These are phyloP conservation scores for Magnusiomyces starmeri DNA, from an alignment of 1,139 yeast genomes.

Conservation along the genomic window DNA sequence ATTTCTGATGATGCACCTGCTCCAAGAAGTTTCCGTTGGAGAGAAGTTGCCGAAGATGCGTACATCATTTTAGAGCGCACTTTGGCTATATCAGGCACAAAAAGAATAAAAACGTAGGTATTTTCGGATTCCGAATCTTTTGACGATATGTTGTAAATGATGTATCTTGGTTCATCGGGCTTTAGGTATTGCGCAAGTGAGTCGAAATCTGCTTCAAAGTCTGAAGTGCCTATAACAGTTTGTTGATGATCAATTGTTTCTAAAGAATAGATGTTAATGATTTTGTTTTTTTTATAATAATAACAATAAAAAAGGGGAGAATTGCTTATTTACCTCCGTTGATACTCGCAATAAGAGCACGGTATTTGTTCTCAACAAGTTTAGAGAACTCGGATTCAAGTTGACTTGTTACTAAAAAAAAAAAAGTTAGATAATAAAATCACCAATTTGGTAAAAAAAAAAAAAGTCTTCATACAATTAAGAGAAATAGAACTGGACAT, in stretches of 20 bases:
- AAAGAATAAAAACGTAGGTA: slow-evolving; percentile 56
- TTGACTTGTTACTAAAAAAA: not conserved
- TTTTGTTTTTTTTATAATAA: too few species aligned
- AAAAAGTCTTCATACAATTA: too few species aligned
- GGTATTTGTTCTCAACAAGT: not conserved
- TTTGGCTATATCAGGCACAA: slow-evolving; percentile 79
- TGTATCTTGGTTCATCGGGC: slow-evolving; percentile 53
- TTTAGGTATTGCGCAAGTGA: slow-evolving; percentile 35
- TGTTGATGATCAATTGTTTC: slow-evolving; percentile 33
- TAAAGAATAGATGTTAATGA: too few species aligned
- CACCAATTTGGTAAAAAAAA: too few species aligned
- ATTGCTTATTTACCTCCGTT: slow-evolving; percentile 16
- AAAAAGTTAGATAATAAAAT: too few species aligned
- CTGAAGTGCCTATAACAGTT: slow-evolving; percentile 26
- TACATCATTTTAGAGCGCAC: slow-evolving; percentile 87
- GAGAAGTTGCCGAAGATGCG: slow-evolving; percentile 78
- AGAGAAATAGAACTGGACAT: too few species aligned
- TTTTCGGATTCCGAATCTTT: slow-evolving; percentile 23
- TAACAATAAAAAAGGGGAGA: not conserved
- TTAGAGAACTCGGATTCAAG: slow-evolving; percentile 10
- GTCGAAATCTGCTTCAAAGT: slow-evolving; percentile 37
- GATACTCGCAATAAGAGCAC: slow-evolving; percentile 28
- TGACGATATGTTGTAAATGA: slow-evolving; percentile 39
- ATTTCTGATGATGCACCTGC: slow-evolving; percentile 37
- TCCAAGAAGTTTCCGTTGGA: slow-evolving; percentile 67